A percentile compares a stretch with the other conserved stretches of the same genome.
Evolutionary conservation across 345 rosid species (phyloP).

Genomic region (Salix arbutifolia): DNA sequence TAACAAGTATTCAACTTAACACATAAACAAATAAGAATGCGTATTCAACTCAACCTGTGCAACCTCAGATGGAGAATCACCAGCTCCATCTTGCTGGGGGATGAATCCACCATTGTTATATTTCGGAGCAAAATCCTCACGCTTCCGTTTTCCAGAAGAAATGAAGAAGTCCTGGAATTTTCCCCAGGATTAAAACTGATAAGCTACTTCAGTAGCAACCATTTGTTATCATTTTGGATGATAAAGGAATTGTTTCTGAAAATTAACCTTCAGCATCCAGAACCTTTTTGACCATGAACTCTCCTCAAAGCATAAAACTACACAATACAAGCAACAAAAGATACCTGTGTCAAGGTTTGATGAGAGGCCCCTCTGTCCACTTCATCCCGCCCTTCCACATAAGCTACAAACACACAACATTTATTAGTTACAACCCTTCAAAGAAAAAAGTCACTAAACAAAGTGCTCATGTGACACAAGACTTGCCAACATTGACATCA

Average conservation of each 20-base stretch:
- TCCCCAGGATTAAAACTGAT: constrained; percentile 26
- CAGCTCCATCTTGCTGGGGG: constrained; percentile 97
- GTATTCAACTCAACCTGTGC: constrained; percentile 32
- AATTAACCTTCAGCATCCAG: not conserved
- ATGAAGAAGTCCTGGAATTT: constrained; percentile 77
- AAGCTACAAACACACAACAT: constrained; percentile 48
- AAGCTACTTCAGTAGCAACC: constrained; percentile 14
- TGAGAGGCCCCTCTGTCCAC: constrained; percentile 66
- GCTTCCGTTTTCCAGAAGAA: constrained; percentile 87
- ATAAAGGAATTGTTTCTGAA: constrained; percentile 8
- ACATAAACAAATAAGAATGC: not conserved
- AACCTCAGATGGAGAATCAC: constrained; percentile 47
- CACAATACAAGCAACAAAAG: constrained; percentile 12
- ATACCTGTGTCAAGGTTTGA: constrained; percentile 82
- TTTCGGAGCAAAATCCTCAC: constrained; percentile 65
- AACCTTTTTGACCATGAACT: constrained; percentile 7
- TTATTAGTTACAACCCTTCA: constrained; percentile 16
- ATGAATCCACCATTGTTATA: constrained; percentile 82
- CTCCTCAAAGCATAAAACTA: constrained; percentile 13
- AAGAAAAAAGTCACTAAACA: not conserved
- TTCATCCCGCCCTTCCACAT: constrained; percentile 90
- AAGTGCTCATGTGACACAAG: constrained; percentile 6
- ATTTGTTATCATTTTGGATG: constrained; percentile 5
- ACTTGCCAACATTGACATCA: constrained; percentile 98
- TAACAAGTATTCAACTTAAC: not conserved